Percentiles rank a stretch among this genome's conserved stretches.
Evolutionary conservation across 805 yeast genomes (phyloP).

Genomic region (Limtongia smithiae): DNA sequence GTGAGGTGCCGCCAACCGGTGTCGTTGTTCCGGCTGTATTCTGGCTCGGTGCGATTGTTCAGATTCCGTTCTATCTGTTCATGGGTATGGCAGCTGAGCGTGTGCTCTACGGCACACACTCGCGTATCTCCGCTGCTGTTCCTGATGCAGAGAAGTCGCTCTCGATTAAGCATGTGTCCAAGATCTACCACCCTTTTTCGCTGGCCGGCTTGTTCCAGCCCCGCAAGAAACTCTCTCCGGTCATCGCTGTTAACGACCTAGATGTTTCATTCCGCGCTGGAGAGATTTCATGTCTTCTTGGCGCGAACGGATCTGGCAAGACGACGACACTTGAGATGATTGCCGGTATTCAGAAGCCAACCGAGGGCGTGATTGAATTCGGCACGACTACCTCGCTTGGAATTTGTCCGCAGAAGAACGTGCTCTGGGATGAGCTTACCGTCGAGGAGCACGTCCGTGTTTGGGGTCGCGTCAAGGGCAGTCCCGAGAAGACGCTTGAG

Average conservation of each 20-base stretch:
- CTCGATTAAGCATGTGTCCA: slow-evolving; percentile 29
- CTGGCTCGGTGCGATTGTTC: slow-evolving; percentile 37
- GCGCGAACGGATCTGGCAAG: slow-evolving; percentile 42
- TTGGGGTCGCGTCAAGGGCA: slow-evolving; percentile 38
- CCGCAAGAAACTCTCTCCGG: slow-evolving; percentile 20
- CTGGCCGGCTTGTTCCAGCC: slow-evolving; percentile 10
- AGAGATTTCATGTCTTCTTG: slow-evolving; percentile 37
- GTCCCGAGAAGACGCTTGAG: slow-evolving; percentile 19
- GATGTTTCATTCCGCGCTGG: slow-evolving; percentile 34
- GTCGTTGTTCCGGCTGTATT: slow-evolving; percentile 29
- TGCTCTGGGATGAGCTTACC: slow-evolving; percentile 38
- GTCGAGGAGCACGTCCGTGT: slow-evolving; percentile 37
- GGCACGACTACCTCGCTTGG: slow-evolving; percentile 33
- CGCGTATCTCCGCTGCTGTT: slow-evolving; percentile 20
- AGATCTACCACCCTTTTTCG: slow-evolving; percentile 32
- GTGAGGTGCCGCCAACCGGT: slow-evolving; percentile 34
- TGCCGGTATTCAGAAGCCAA: slow-evolving; percentile 36
- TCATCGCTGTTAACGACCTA: slow-evolving; percentile 36
- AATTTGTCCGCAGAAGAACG: slow-evolving; percentile 40
- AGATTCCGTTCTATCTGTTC: slow-evolving; percentile 34
- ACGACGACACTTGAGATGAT: slow-evolving; percentile 41
- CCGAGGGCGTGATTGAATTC: slow-evolving; percentile 32
- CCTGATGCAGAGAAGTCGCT: slow-evolving; percentile 29
- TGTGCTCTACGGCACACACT: slow-evolving; percentile 31
- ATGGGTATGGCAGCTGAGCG: slow-evolving; percentile 33